Base-by-base conservation (phyloP, 2,329 filamentous ascomycete genomes). In the Fusarium sp. region DNA sequence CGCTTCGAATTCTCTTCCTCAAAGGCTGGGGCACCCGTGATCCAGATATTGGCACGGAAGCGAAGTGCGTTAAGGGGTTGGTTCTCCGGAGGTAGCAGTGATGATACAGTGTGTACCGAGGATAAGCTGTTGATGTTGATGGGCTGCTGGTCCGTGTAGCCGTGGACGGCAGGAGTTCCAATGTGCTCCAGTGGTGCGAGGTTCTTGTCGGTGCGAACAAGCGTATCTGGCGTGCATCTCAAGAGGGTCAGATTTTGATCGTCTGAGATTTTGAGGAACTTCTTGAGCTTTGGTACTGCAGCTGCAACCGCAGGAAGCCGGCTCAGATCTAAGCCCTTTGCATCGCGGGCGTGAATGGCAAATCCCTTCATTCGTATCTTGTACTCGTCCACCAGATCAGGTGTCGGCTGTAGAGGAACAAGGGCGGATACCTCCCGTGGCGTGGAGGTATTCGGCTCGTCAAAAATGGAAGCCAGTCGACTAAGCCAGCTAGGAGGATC, bases 121-220 rank as follows among this genome's bases (percentile, higher is more conserved):
- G 69, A 66, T 3, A 71, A 4, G 13, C 18, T 71, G 37, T 71
- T 71, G 13, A 71, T 61, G 2, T 71, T 71, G 31, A 71, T 54
- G 2, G 69, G 68, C 10, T 71, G 69, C 3, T 71, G 69, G n/a
- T 71, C 69, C 8, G 69, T 71, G 41, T 72, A 71, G 3, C 69
- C 68, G 16, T 71, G 69, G 6, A 71, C 34, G 12, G 69, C 61
- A 2, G 69, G 69, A 2, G 37, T 46, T 3, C 69, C 69, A 3
- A 71, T 70, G 6, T 64, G n/a, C 2, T 72, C 31, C 1, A 71
- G 39, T 0, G 68, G 62, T 9, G 69, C 69, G 4, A 71, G 62
- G 3, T 71, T 71, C 6, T 48, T 66, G 4, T 60, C 63, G 1
- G 69, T 71, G 2, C 55, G 53, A 4, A 66, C 60, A 8, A 71